Percentiles rank a stretch among this genome's conserved stretches.
These are phyloP conservation scores for Stachybotrys elegans DNA, from an alignment of 2,329 filamentous ascomycete species.

Conservation along the genomic window DNA sequence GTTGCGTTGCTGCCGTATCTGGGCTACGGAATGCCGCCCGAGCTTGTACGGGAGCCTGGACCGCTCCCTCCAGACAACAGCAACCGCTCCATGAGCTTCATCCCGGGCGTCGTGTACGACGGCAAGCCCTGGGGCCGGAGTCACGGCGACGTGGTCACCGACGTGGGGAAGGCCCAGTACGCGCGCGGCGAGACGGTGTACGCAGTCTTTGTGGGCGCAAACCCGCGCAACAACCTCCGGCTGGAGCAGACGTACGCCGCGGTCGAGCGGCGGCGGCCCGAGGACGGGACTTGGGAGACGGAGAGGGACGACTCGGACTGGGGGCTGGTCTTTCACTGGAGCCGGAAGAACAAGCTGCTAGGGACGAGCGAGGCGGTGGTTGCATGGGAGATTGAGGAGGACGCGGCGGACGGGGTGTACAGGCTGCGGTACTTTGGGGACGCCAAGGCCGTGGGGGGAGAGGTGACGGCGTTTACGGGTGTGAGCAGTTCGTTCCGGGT, in stretches of 20 bases:
- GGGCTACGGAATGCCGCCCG: conserved; percentile 32
- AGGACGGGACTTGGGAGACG: conserved; percentile 48
- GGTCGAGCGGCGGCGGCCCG: conserved; percentile 49
- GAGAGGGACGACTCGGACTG: conserved; percentile 78
- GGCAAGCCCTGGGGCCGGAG: conserved; percentile 55
- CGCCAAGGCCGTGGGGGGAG: conserved; percentile 59
- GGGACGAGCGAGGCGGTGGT: conserved; percentile 73
- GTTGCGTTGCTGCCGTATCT: conserved; percentile 65
- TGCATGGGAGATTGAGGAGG: conserved; percentile 70
- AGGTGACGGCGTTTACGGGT: conserved; percentile 64
- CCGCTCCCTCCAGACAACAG: conserved; percentile 72
- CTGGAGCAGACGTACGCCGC: conserved; percentile 73
- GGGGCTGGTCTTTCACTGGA: conserved; percentile 77
- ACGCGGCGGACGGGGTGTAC: conserved; percentile 59
- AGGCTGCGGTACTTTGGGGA: conserved; percentile 79
- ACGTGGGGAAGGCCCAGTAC: conserved; percentile 45
- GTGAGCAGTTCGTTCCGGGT: conserved; percentile 47
- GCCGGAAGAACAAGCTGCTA: conserved; percentile 61
- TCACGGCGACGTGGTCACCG: conserved; percentile 63
- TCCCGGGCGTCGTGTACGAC: conserved; percentile 72
- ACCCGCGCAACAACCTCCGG: conserved; percentile 79
- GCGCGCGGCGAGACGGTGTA: conserved; percentile 52
- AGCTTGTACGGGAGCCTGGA: conserved; percentile 31
- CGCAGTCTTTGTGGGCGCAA: conserved; percentile 75
- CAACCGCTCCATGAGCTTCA: conserved; percentile 70